A percentile compares a stretch with the other conserved stretches of the same genome.
These are phyloP conservation scores for Schoenoplectus triqueter DNA, from an alignment of 202 grass and related monocot species.

Conservation along the genomic window DNA sequence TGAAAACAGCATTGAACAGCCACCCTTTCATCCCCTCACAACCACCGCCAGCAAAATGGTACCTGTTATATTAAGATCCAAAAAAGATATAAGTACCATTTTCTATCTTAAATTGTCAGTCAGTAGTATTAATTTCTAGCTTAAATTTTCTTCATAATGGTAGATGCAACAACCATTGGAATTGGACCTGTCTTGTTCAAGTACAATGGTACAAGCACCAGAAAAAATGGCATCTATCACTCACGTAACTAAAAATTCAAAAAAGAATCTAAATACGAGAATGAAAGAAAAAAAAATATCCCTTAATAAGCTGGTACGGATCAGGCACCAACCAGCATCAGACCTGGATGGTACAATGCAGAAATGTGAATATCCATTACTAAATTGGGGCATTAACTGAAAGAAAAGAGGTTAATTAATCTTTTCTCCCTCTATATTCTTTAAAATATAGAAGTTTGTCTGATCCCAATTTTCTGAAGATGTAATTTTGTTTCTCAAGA, in stretches of 20 bases:
- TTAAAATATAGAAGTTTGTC: not conserved
- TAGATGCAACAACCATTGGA: not conserved
- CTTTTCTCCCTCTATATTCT: not conserved
- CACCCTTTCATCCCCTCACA: slow-evolving; percentile 86
- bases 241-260: not conserved
- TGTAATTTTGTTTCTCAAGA: not conserved
- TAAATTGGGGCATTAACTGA: not conserved
- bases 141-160: slow-evolving; percentile 1
- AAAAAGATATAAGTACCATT: not conserved
- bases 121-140: not conserved
- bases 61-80: slow-evolving; percentile 32
- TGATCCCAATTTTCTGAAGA: not conserved
- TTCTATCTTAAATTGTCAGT: slow-evolving; percentile 1
- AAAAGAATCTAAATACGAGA: not conserved
- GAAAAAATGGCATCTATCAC: not conserved
- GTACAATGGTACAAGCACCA: not conserved
- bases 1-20: slow-evolving; percentile 90
- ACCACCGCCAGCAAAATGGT: slow-evolving; percentile 64
- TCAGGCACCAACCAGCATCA: not conserved
- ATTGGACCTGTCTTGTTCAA: not conserved
- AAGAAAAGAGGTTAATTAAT: not conserved
- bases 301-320: not conserved
- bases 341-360: not conserved
- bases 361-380: not conserved
- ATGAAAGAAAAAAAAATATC: not conserved